phyloP scores from a whole-genome alignment of 768 basidiomycete genomes.

The Macrolepiota dolichaula region DNA sequence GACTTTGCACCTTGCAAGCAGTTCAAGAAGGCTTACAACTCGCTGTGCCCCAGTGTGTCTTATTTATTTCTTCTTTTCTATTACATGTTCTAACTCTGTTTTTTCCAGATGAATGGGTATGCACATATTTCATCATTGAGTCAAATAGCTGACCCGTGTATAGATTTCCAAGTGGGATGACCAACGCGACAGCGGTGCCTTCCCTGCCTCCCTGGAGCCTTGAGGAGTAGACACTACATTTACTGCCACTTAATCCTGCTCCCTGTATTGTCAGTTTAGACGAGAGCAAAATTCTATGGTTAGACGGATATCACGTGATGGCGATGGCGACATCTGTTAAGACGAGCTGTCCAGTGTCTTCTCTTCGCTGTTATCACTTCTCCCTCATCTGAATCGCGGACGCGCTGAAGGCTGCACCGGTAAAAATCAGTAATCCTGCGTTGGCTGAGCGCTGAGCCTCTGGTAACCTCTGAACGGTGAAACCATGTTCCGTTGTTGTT shows the following conservation, averaged over 20 bases:
- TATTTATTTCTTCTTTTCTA: neutral
- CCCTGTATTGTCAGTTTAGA: neutral
- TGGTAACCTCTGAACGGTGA: neutral
- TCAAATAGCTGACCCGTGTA: constrained; percentile 12
- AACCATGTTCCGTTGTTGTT: neutral
- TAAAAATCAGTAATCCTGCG: neutral
- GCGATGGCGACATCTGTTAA: constrained; percentile 14
- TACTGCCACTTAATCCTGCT: neutral
- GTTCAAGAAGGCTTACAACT: constrained; percentile 94
- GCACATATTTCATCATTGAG: constrained; percentile 11
- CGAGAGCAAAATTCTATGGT: neutral
- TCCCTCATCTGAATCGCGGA: neutral
- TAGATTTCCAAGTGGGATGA: constrained; percentile 91
- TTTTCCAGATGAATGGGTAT: constrained; percentile 85
- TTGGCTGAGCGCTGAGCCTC: neutral
- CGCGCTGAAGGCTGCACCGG: neutral
- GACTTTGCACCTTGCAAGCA: constrained; percentile 99
- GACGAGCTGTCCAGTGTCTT: neutral
- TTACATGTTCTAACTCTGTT: neutral
- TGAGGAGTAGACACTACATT: constrained; percentile 18
- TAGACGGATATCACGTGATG: constrained; percentile 13
- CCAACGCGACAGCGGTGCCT: constrained; percentile 88
- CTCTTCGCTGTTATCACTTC: neutral
- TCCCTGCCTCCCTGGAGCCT: constrained; percentile 86
- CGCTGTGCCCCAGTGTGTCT: constrained; percentile 97